Conservation (phyloP, 2,329 filamentous ascomycete genomes). For the Claviceps sp. region DNA sequence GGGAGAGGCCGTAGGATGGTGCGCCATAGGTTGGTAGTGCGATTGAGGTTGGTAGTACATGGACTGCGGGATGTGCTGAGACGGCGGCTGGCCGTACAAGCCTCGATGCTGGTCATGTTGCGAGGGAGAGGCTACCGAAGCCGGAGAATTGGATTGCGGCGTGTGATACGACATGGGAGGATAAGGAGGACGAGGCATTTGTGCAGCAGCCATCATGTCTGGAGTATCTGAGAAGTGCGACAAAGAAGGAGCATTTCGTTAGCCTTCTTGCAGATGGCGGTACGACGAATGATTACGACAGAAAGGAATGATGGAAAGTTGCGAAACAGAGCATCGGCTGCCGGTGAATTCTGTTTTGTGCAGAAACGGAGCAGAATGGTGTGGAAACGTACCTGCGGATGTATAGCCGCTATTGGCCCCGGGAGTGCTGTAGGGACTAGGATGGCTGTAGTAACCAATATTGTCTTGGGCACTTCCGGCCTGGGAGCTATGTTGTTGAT, state of each 20-base stretch:
- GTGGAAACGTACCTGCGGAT: constrained; percentile 57
- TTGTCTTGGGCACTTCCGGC: constrained; percentile 49
- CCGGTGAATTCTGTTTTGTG: no score
- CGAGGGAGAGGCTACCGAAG: constrained; percentile 81
- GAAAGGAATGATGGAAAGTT: no score
- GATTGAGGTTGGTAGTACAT: constrained; percentile 61
- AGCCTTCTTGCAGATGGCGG: not conserved
- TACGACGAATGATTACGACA: not conserved
- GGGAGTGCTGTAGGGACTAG: constrained; percentile 71
- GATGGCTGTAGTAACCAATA: constrained; percentile 63
- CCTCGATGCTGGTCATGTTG: constrained; percentile 80
- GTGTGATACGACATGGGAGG: constrained; percentile 87
- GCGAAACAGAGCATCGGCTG: no score
- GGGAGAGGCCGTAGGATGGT: constrained; percentile 45
- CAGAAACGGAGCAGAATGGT: not conserved
- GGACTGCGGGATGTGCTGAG: constrained; percentile 64
- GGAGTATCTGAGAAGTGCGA: constrained; percentile 32
- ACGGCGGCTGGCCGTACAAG: constrained; percentile 68
- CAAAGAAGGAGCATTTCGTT: not conserved
- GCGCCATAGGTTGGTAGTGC: constrained; percentile 53
- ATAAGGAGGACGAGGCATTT: constrained; percentile 65
- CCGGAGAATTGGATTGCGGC: constrained; percentile 87
- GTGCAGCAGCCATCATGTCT: constrained; percentile 54
- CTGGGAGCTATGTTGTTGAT: constrained; percentile 51
- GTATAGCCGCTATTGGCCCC: constrained; percentile 74